phyloP scores from a whole-genome alignment of 2,329 filamentous ascomycete species.

The Curvularia spicifera region DNA sequence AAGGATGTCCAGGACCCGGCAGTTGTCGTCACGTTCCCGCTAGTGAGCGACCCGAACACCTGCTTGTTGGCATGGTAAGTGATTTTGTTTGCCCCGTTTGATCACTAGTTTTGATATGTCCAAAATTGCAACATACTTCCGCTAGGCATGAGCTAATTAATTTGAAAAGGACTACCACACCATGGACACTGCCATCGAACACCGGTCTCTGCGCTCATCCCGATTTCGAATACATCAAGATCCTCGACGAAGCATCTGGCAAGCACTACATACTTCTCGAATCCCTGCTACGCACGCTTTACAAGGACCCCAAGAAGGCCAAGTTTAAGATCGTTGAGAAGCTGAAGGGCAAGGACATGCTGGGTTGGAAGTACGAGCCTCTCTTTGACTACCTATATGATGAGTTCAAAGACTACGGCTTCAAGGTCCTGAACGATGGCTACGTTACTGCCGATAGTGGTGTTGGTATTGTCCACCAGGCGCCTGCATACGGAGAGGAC shows the following conservation, averaged over 20 bases:
- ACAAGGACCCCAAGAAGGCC: constrained; percentile 95
- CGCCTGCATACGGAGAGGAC: constrained; percentile 93
- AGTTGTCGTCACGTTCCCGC: constrained; percentile 84
- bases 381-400: constrained; percentile 90
- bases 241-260: constrained; percentile 79
- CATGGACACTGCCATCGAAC: constrained; percentile 85
- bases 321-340: constrained; percentile 85
- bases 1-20: constrained; percentile 92
- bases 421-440: constrained; percentile 79
- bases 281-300: constrained; percentile 78
- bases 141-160: constrained; percentile 13
- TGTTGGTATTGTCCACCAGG: constrained; percentile 92
- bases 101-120: neutral
- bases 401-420: constrained; percentile 83
- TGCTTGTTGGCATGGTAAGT: constrained; percentile 74
- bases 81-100: neutral
- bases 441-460: constrained; percentile 91
- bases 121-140: neutral
- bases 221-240: constrained; percentile 86
- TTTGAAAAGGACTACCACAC: constrained; percentile 70
- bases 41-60: constrained; percentile 77
- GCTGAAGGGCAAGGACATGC: constrained; percentile 81
- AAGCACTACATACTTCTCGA: constrained; percentile 88
- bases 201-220: constrained; percentile 78
- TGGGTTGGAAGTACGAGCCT: constrained; percentile 87